A percentile compares a stretch with the other conserved stretches of the same genome.
Conservation (phyloP, 441 rosid species). For the Gossypium lobatum region DNA sequence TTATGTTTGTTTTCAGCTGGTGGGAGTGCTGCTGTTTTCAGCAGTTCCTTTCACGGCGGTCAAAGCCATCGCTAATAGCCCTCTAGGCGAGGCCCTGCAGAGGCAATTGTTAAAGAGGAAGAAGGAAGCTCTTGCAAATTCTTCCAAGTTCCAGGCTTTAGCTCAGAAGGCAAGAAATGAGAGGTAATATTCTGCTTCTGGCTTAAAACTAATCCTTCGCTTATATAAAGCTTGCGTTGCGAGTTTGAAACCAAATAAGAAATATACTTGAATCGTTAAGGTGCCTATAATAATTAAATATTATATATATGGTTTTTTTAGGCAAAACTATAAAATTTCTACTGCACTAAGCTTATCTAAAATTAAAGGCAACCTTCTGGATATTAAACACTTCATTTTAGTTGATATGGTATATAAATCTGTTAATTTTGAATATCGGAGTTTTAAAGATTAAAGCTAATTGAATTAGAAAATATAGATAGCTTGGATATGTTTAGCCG, state of each 20-base stretch:
- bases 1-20: constrained; percentile 39
- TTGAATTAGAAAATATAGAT: no score
- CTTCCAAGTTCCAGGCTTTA: constrained; percentile 52
- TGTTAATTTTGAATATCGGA: no score
- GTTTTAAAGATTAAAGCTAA: no score
- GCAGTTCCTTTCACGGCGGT: constrained; percentile 87
- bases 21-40: constrained; percentile 81
- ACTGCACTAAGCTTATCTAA: no score
- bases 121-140: constrained; percentile 47
- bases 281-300: no score
- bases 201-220: neutral
- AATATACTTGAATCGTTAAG: neutral
- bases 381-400: no score
- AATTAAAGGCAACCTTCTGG: no score
- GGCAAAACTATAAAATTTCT: no score
- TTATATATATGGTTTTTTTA: no score
- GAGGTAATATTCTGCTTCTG: constrained; percentile 37
- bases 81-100: constrained; percentile 68
- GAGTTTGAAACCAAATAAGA: neutral
- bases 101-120: constrained; percentile 58
- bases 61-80: constrained; percentile 84
- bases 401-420: no score
- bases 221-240: neutral
- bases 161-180: constrained; percentile 63
- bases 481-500: no score